Percentiles rank a stretch among this genome's conserved stretches.
These are phyloP conservation scores for Graphiopsis chlorocephala DNA, from an alignment of 2,329 filamentous ascomycete species.

Conservation along the genomic window DNA sequence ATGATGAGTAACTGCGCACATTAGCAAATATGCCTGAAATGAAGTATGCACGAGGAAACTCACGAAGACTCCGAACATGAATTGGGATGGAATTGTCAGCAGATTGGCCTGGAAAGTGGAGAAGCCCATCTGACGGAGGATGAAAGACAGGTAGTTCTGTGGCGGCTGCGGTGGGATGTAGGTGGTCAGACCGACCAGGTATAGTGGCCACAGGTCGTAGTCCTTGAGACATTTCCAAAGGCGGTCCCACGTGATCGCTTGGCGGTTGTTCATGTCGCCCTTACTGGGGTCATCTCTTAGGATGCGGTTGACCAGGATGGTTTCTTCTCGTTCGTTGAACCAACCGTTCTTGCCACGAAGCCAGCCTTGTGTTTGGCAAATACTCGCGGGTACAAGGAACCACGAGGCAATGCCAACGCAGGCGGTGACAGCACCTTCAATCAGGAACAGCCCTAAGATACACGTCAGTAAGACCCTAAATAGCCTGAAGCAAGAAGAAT, in stretches of 20 bases:
- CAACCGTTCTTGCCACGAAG: conserved; percentile 61
- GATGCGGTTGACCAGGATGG: conserved; percentile 60
- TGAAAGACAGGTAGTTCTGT: conserved; percentile 57
- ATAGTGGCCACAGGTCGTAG: conserved; percentile 42
- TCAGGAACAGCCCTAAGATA: conserved; percentile 26
- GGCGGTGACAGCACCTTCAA: conserved; percentile 32
- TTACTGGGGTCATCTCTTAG: conserved; percentile 58
- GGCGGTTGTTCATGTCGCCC: conserved; percentile 60
- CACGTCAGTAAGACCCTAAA: neutral
- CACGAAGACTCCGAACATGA: conserved; percentile 23
- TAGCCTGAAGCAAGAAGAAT: neutral
- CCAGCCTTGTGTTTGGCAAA: conserved; percentile 58
- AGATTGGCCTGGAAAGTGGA: conserved; percentile 58
- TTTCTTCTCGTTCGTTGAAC: conserved; percentile 66
- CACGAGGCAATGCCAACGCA: conserved; percentile 24
- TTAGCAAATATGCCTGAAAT: conserved; percentile 32
- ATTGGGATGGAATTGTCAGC: conserved; percentile 54
- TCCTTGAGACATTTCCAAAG: conserved; percentile 30
- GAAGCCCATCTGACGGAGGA: conserved; percentile 26
- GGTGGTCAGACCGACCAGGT: conserved; percentile 20
- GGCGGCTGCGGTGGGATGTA: conserved; percentile 50
- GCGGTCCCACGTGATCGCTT: conserved; percentile 50
- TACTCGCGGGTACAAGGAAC: conserved; percentile 46
- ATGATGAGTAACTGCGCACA: conserved; percentile 45
- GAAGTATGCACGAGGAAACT: conserved; percentile 32